Evolutionary conservation across 495 filamentous ascomycete genomes (phyloP).

Genomic region (Penicillium pulvis): DNA sequence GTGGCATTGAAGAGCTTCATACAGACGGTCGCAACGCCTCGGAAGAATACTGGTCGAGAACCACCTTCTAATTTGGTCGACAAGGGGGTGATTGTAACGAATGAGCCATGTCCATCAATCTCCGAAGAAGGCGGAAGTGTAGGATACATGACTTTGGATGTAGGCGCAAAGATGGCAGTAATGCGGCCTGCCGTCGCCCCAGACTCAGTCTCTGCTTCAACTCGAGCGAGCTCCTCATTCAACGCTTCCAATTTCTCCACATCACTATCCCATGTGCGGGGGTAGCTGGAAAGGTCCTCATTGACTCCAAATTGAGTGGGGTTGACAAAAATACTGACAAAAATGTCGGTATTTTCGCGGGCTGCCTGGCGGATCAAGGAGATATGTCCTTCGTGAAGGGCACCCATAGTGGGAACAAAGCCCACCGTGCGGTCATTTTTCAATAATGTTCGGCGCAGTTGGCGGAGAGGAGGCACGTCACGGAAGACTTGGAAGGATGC

Average conservation of each 20-base stretch:
- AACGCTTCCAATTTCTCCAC: slow-evolving; percentile 63
- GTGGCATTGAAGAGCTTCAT: slow-evolving; percentile 97
- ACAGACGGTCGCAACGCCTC: slow-evolving; percentile 94
- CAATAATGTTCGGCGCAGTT: slow-evolving; percentile 68
- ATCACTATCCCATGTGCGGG: slow-evolving; percentile 86
- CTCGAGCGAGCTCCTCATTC: slow-evolving; percentile 62
- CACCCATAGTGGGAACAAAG: slow-evolving; percentile 96
- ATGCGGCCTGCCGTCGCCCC: slow-evolving; percentile 64
- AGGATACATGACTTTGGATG: slow-evolving; percentile 84
- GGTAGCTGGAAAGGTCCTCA: slow-evolving; percentile 87
- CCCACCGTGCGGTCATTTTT: slow-evolving; percentile 72
- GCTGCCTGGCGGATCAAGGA: slow-evolving; percentile 86
- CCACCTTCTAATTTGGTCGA: slow-evolving; percentile 78
- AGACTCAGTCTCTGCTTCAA: slow-evolving; percentile 23
- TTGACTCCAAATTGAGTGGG: slow-evolving; percentile 92
- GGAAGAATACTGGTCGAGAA: slow-evolving; percentile 90
- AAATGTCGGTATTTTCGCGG: slow-evolving; percentile 76
- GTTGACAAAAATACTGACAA: slow-evolving; percentile 93
- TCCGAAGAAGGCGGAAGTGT: slow-evolving; percentile 80
- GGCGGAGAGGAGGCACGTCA: slow-evolving; percentile 68
- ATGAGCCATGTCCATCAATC: slow-evolving; percentile 74
- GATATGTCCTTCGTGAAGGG: slow-evolving; percentile 87
- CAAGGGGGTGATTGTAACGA: slow-evolving; percentile 90
- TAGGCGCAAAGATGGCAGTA: slow-evolving; percentile 82
- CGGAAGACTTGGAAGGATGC: slow-evolving; percentile 69